Percentiles rank a stretch among this genome's conserved stretches.
Conservation (phyloP, 2,329 filamentous ascomycete species). For the Trichoderma afroharzianum region DNA sequence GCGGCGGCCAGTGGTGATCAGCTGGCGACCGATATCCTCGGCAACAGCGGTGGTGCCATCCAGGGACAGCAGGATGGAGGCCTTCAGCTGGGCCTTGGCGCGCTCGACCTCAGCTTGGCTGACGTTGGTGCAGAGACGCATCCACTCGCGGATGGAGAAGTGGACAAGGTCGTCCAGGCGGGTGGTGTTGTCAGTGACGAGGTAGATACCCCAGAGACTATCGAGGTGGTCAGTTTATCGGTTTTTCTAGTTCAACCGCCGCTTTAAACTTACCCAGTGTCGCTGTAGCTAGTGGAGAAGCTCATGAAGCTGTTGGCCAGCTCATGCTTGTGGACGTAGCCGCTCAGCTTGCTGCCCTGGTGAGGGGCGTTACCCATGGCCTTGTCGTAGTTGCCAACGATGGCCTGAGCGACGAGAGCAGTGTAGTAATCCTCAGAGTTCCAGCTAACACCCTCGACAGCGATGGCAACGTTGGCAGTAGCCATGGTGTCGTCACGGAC, state of each 20-base stretch:
- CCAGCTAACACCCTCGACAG: slow-evolving; percentile 99
- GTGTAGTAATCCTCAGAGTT: slow-evolving; percentile 99
- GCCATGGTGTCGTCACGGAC: slow-evolving; percentile 94
- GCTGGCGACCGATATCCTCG: slow-evolving; percentile 97
- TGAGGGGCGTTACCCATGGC: slow-evolving; percentile 96
- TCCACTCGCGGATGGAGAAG: slow-evolving; percentile 98
- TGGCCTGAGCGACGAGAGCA: slow-evolving; percentile 93
- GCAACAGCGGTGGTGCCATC: slow-evolving; percentile 96
- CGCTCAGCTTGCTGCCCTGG: slow-evolving; percentile 96
- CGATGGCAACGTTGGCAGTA: slow-evolving; percentile 96
- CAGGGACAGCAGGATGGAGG: slow-evolving; percentile 91
- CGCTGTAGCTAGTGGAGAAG: slow-evolving; percentile 99
- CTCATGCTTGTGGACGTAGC: slow-evolving; percentile 88
- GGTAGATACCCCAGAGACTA: slow-evolving; percentile 99
- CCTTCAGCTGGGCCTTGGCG: slow-evolving; percentile 98
- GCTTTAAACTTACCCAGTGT: slow-evolving; percentile 74
- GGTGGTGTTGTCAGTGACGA: slow-evolving; percentile 85
- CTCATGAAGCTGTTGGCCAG: slow-evolving; percentile 99
- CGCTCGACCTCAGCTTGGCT: slow-evolving; percentile 90
- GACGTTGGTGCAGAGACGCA: slow-evolving; percentile 86
- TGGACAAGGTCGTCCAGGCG: slow-evolving; percentile 92
- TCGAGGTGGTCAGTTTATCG: slow-evolving; percentile 24
- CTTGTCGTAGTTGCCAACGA: slow-evolving; percentile 99
- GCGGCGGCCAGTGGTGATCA: slow-evolving; percentile 92
- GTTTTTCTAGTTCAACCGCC: neutral